These are phyloP conservation scores for Tricladium varicosporioides DNA, from an alignment of 2,329 filamentous ascomycete genomes.

Conservation along the genomic window DNA sequence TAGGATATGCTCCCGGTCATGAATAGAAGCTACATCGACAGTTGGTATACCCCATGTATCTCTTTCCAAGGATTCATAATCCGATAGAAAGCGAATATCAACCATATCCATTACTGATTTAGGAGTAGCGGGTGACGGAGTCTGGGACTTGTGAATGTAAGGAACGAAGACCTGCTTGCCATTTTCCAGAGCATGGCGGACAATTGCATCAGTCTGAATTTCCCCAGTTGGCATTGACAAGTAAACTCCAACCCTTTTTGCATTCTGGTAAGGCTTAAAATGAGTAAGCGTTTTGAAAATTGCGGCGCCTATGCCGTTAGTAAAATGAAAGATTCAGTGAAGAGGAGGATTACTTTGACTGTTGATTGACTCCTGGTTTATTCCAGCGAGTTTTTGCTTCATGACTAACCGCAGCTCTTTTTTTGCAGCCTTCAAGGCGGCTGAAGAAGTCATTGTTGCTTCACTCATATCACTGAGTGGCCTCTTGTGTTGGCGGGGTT, in stretches of 20 bases:
- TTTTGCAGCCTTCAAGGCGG: constrained; percentile 64
- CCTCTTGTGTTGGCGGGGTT: no score
- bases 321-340: background rate
- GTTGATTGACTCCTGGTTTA: constrained; percentile 61
- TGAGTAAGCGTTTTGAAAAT: constrained; percentile 64
- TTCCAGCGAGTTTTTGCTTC: constrained; percentile 59
- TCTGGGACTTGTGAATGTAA: constrained; percentile 68
- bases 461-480: background rate
- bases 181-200: constrained; percentile 70
- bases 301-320: constrained; percentile 51
- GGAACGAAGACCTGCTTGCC: constrained; percentile 91
- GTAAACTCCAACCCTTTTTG: constrained; percentile 78
- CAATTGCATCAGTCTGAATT: constrained; percentile 78
- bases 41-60: constrained; percentile 98
- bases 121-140: constrained; percentile 33
- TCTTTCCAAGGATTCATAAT: constrained; percentile 72
- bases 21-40: constrained; percentile 63
- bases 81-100: constrained; percentile 65
- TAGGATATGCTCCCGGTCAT: constrained; percentile 69
- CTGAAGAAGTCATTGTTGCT: constrained; percentile 22
- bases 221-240: constrained; percentile 90
- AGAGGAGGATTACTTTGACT: constrained; percentile 63
- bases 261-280: constrained; percentile 72
- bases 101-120: constrained; percentile 96
- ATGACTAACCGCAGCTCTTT: constrained; percentile 71